Base-by-base conservation (phyloP, 805 yeast genomes). In the Ogataea saltuana region DNA sequence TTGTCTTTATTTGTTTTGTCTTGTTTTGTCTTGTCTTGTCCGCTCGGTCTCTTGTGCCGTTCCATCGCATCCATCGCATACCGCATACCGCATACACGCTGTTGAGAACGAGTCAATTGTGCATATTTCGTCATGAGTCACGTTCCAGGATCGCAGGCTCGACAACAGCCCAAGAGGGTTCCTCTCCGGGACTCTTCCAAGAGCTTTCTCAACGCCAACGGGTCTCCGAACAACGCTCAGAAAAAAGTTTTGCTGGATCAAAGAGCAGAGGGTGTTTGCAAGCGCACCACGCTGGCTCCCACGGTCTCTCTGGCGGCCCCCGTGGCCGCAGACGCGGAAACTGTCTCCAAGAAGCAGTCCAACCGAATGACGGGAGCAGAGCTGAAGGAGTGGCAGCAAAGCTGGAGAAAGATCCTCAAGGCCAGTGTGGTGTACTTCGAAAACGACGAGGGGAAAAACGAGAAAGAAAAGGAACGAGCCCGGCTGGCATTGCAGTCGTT, bases 381-480 rank as follows among this genome's bases (percentile, higher is more conserved):
- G 42, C 58, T 81, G 38, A 64, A 61, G 39, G 71, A 70, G 48
- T 81, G 87, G 87, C 83, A 78, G 53, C 67, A 64, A 25, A 72
- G 74, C 37, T 81, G 87, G 87, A 64, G 76, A 33, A 69, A 69
- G 42, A 78, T 80, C 43, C 74, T 81, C 78, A 72, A 69, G 32
- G 74, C 70, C 39, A 72, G 80, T 9, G 75, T 73, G 8, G 78
- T 79, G 4, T 81, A 80, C 54, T 80, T 81, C 53, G 85, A 81
- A 44, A 60, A 67, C 31, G 69, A 62, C 43, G 71, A 68, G 16
- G 59, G 64, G 1, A 54, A 56, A 31, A 59, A 52, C 50, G 63
- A 52, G 45, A 60, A 54, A 35, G 75, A 71, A 28, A 60, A 60
- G 25, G 59, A 59, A 28, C 55, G 58, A 21, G 71, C 72, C 2